Evolutionary conservation across 2,329 filamentous ascomycete genomes (phyloP).

Genomic region (Epicoccum sorghinum): DNA sequence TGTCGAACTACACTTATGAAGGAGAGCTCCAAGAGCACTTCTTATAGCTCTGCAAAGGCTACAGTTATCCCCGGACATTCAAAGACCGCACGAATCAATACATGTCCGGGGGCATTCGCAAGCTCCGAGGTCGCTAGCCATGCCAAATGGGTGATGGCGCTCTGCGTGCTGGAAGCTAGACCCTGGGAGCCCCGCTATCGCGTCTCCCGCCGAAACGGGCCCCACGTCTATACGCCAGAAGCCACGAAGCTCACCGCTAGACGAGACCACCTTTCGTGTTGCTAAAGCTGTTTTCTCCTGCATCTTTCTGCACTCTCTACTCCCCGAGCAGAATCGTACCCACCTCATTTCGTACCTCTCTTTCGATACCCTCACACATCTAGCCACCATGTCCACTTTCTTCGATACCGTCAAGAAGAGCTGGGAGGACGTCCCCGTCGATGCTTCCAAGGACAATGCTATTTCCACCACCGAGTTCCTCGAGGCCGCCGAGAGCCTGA

Average conservation of each 20-base stretch:
- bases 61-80: constrained; percentile 14
- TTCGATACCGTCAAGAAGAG: constrained; percentile 84
- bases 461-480: constrained; percentile 87
- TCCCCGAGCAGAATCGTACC: neutral
- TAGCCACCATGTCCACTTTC: constrained; percentile 64
- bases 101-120: constrained; percentile 1
- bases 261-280: constrained; percentile 15
- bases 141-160: constrained; percentile 7
- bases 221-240: constrained; percentile 17
- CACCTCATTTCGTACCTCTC: neutral
- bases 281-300: constrained; percentile 4
- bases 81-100: constrained; percentile 15
- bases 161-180: constrained; percentile 7
- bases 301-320: neutral
- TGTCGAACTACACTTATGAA: neutral
- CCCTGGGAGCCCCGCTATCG: constrained; percentile 18
- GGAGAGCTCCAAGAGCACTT: neutral
- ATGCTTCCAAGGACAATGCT: constrained; percentile 74
- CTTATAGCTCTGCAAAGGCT: constrained; percentile 8
- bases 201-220: constrained; percentile 13
- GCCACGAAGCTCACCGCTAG: constrained; percentile 22
- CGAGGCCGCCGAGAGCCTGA: constrained; percentile 85
- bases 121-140: constrained; percentile 10
- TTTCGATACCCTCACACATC: constrained; percentile 1
- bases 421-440: constrained; percentile 81